Percentiles rank a stretch among this genome's conserved stretches.
Evolutionary conservation across 2,329 filamentous ascomycete genomes (phyloP).

Genomic region (Cytospora schulzeri): DNA sequence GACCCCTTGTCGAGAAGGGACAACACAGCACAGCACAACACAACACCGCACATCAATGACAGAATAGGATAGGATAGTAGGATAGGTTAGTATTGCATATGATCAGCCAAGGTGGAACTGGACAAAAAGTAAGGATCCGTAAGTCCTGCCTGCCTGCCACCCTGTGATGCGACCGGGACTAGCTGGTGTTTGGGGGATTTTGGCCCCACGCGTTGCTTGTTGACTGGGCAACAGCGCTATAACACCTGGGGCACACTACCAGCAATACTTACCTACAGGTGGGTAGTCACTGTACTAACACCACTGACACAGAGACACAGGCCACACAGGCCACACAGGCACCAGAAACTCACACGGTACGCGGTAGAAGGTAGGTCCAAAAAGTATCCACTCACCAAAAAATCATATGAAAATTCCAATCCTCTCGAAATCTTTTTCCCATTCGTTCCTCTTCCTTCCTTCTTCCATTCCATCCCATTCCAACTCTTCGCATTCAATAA

Average conservation of each 20-base stretch:
- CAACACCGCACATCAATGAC: too few species aligned
- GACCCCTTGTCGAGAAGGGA: constrained; percentile 4
- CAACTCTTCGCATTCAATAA: neutral
- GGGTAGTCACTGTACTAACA: too few species aligned
- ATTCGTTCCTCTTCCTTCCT: constrained; percentile 3
- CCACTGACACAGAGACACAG: too few species aligned
- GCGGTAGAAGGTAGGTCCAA: too few species aligned
- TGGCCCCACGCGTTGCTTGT: constrained; percentile 13
- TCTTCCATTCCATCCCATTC: neutral
- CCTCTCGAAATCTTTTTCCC: constrained; percentile 1
- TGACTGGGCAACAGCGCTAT: neutral
- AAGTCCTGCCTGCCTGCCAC: too few species aligned
- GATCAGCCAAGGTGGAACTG: too few species aligned
- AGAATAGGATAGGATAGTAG: neutral
- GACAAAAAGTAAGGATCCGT: too few species aligned
- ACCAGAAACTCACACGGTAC: neutral
- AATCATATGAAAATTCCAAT: constrained; percentile 17
- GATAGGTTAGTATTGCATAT: too few species aligned
- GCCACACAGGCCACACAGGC: constrained; percentile 1
- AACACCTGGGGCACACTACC: too few species aligned
- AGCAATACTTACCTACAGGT: too few species aligned
- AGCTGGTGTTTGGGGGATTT: constrained; percentile 18
- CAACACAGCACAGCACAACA: neutral
- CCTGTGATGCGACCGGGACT: too few species aligned
- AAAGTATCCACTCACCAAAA: neutral